phyloP scores from a whole-genome alignment of 768 basidiomycete genomes.

The Trametes villosa region DNA sequence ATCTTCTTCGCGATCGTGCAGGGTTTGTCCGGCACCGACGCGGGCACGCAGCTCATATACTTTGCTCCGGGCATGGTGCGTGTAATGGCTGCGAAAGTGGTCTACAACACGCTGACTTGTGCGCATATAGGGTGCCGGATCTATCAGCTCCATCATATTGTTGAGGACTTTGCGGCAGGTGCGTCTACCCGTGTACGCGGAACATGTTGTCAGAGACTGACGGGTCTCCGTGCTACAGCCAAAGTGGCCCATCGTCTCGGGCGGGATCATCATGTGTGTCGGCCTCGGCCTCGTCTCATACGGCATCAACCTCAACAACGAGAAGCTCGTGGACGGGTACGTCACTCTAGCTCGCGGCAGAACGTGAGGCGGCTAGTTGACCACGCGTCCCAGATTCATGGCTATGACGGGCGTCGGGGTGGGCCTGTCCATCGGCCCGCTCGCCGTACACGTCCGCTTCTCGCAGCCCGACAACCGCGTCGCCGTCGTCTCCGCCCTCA shows the following conservation, averaged over 20 bases:
- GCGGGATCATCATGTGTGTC: conserved; percentile 42
- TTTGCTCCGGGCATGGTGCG: conserved; percentile 54
- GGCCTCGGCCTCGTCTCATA: conserved; percentile 47
- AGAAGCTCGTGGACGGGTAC: conserved; percentile 43
- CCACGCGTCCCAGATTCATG: conserved; percentile 42
- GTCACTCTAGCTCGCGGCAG: background rate
- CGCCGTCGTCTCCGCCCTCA: conserved; percentile 48
- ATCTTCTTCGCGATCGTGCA: conserved; percentile 55
- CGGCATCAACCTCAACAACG: conserved; percentile 44
- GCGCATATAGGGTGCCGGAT: conserved; percentile 43
- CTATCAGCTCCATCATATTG: conserved; percentile 38
- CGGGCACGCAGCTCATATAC: conserved; percentile 55
- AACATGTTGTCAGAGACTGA: background rate
- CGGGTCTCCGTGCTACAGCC: conserved; percentile 36
- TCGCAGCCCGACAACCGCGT: conserved; percentile 43
- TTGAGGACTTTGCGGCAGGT: conserved; percentile 45
- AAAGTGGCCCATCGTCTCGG: conserved; percentile 45
- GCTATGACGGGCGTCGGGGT: conserved; percentile 48
- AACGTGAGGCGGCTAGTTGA: background rate
- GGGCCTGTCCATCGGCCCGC: conserved; percentile 45
- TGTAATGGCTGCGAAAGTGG: background rate
- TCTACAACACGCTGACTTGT: background rate
- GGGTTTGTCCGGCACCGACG: conserved; percentile 42
- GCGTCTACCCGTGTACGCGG: background rate
- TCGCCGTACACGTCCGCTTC: conserved; percentile 51